phyloP scores from a whole-genome alignment of 306 rosid genomes.

The Macrotyloma uniflorum region DNA sequence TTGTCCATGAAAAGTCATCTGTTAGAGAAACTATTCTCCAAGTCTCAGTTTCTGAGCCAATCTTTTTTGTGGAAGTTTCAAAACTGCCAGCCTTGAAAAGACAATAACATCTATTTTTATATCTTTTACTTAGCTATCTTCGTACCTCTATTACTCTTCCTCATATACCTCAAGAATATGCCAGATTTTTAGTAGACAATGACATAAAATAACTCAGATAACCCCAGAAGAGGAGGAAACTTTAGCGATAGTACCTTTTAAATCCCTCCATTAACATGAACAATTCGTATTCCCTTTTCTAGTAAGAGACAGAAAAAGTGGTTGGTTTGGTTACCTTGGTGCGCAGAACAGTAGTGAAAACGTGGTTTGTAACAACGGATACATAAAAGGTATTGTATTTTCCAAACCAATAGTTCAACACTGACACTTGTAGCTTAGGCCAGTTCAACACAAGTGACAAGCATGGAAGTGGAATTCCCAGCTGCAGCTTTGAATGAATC shows the following conservation, averaged over 20 bases:
- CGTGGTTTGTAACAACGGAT: neutral
- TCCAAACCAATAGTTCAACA: neutral
- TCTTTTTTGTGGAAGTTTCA: neutral
- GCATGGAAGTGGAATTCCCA: conserved; percentile 55
- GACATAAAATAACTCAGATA: neutral
- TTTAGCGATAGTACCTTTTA: neutral
- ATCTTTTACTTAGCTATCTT: neutral
- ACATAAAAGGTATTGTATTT: neutral
- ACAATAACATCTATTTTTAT: neutral
- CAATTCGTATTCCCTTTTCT: neutral
- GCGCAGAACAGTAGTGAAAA: neutral
- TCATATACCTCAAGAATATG: conserved; percentile 16
- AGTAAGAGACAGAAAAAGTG: conserved; percentile 31
- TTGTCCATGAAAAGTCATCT: conserved; percentile 30
- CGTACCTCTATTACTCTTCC: neutral
- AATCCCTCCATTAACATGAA: neutral
- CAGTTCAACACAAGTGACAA: neutral
- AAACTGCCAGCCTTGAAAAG: conserved; percentile 17
- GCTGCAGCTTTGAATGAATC: conserved; percentile 37
- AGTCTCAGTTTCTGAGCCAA: conserved; percentile 33
- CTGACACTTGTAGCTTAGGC: neutral
- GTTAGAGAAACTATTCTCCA: conserved; percentile 25
- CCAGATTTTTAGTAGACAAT: conserved; percentile 17
- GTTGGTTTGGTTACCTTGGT: conserved; percentile 30
- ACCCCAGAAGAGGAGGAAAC: neutral